Evolutionary conservation across 805 yeast species (phyloP).

Genomic region (Metschnikowia corniflorae): DNA sequence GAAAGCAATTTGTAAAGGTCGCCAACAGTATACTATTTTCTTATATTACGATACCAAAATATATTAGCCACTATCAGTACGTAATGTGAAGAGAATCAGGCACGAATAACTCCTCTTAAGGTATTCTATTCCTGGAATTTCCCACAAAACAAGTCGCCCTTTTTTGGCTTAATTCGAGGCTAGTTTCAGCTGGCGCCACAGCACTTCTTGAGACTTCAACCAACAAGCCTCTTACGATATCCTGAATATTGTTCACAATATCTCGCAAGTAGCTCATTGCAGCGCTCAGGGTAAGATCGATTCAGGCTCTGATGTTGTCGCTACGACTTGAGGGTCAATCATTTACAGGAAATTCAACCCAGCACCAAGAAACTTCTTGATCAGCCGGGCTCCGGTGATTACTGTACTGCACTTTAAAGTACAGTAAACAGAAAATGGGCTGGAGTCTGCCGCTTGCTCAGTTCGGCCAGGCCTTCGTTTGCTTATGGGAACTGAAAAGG

Average conservation of each 20-base stretch:
- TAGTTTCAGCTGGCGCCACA: conserved; percentile 75
- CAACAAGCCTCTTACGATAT: conserved; percentile 12
- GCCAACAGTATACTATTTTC: too few relatives aligned
- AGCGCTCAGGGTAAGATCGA: conserved; percentile 94
- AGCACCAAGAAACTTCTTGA: conserved; percentile 35
- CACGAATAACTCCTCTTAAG: too few relatives aligned
- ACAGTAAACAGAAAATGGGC: conserved; percentile 58
- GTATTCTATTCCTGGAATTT: too few relatives aligned
- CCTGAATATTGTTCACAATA: conserved; percentile 58
- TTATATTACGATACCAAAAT: too few relatives aligned
- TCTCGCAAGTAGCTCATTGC: conserved; percentile 88
- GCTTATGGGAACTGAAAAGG: conserved; percentile 89
- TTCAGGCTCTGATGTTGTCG: conserved; percentile 95
- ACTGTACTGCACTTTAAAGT: conserved; percentile 21
- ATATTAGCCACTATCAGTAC: too few relatives aligned
- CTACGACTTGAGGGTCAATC: conserved; percentile 90
- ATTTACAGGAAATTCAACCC: conserved; percentile 75
- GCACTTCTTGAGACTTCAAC: conserved; percentile 49
- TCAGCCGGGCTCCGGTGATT: conserved; percentile 14
- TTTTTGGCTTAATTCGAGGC: too few relatives aligned
- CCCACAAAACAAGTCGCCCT: too few relatives aligned
- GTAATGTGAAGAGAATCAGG: too few relatives aligned
- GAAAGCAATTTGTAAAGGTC: too few relatives aligned
- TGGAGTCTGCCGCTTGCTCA: conserved; percentile 48
- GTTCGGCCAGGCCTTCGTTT: conserved; percentile 68